Percentiles rank a stretch among this genome's conserved stretches.
Conservation (phyloP, 768 basidiomycete species). For the Nevesoporus exiguus region DNA sequence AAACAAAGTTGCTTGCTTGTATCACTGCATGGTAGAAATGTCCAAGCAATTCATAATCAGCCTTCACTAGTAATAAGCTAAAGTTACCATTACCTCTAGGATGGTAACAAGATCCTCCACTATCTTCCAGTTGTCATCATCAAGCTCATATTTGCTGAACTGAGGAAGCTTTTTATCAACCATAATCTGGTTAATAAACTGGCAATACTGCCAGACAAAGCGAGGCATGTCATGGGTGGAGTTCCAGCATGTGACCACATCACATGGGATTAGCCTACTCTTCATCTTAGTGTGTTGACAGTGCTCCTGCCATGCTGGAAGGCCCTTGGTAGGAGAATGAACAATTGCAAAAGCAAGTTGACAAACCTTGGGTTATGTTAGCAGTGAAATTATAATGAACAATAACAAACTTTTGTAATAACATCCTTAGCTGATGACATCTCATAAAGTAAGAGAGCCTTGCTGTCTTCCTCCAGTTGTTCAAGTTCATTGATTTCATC, state of each 20-base stretch:
- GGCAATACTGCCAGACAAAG: neutral
- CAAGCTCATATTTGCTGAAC: neutral
- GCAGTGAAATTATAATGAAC: too few species aligned
- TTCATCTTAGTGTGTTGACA: neutral
- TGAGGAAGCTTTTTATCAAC: neutral
- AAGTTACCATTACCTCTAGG: too few species aligned
- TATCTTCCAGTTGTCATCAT: neutral
- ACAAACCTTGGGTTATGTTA: neutral
- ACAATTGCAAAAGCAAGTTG: neutral
- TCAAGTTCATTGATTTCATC: too few species aligned
- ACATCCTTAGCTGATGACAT: too few species aligned
- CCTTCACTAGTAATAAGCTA: too few species aligned
- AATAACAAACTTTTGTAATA: too few species aligned
- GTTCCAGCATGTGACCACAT: neutral
- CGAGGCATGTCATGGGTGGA: neutral
- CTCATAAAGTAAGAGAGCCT: too few species aligned
- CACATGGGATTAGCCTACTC: neutral
- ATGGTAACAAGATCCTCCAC: too few species aligned
- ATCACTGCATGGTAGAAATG: neutral
- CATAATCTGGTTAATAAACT: neutral
- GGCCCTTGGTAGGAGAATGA: neutral
- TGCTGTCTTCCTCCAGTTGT: too few species aligned
- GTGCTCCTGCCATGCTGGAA: neutral
- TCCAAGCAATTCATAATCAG: too few species aligned
- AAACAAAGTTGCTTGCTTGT: neutral